Evolutionary conservation across 495 filamentous ascomycete genomes (phyloP).

Genomic region (Pseudoneurospora amorphoporcata): DNA sequence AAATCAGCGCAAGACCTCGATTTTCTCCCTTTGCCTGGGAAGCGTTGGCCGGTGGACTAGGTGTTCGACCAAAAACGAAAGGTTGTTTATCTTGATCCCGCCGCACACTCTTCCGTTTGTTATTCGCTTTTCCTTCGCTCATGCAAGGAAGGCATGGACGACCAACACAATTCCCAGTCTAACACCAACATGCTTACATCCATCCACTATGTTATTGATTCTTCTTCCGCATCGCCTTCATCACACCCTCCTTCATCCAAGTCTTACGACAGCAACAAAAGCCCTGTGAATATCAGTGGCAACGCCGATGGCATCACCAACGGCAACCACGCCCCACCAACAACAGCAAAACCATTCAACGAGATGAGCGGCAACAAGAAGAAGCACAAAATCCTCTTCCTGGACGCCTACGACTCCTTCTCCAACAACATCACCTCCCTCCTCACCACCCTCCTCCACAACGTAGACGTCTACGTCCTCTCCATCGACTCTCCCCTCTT

Average conservation of each 20-base stretch:
- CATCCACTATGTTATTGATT: constrained; percentile 11
- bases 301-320: not conserved
- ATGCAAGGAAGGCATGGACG: not conserved
- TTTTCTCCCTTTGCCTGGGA: not conserved
- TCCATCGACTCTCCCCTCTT: constrained; percentile 53
- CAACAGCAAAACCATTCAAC: not conserved
- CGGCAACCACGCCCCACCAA: not conserved
- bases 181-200: not conserved
- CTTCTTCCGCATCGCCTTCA: constrained; percentile 12
- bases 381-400: constrained; percentile 49
- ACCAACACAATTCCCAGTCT: not conserved
- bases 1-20: not conserved
- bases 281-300: not conserved
- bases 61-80: not conserved
- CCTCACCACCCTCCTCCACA: constrained; percentile 48
- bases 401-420: constrained; percentile 95
- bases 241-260: not conserved
- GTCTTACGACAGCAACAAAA: not conserved
- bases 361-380: not conserved
- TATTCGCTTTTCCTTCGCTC: not conserved
- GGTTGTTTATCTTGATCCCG: not conserved
- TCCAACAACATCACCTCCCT: constrained; percentile 84
- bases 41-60: not conserved
- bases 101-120: not conserved
- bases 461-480: constrained; percentile 57